Conservation (phyloP, 495 filamentous ascomycete species). For the Aspergillus steynii region DNA sequence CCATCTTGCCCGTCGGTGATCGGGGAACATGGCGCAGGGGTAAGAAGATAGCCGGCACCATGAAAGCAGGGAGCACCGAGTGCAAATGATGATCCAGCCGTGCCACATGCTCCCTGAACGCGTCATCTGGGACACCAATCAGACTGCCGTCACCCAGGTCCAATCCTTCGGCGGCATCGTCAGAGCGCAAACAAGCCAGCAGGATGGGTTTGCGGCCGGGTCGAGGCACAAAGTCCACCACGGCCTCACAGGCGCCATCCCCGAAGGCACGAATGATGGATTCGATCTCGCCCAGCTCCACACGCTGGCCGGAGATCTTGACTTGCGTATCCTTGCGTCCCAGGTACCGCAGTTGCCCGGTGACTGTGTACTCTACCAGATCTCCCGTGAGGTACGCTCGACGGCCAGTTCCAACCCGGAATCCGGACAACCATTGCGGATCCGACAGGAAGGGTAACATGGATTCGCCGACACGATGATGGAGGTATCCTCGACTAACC, state of each 20-base stretch:
- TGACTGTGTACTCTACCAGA: slow-evolving; percentile 14
- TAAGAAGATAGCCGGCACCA: too few species aligned
- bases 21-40: too few species aligned
- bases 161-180: too few species aligned
- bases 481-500: slow-evolving; percentile 45
- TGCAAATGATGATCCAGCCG: too few species aligned
- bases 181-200: too few species aligned
- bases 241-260: background rate
- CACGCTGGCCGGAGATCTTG: slow-evolving; percentile 37
- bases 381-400: slow-evolving; percentile 25
- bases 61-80: too few species aligned
- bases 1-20: too few species aligned
- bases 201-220: background rate
- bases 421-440: slow-evolving; percentile 1
- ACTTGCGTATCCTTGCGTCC: slow-evolving; percentile 33
- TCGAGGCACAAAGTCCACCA: background rate
- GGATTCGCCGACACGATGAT: slow-evolving; percentile 28
- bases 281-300: slow-evolving; percentile 42
- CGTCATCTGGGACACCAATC: too few species aligned
- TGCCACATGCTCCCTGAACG: too few species aligned
- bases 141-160: too few species aligned
- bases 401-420: background rate
- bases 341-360: slow-evolving; percentile 18
- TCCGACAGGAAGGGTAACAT: slow-evolving; percentile 29
- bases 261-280: background rate